These are phyloP conservation scores for Gossypium aridum DNA, from an alignment of 441 rosid genomes.

Conservation along the genomic window DNA sequence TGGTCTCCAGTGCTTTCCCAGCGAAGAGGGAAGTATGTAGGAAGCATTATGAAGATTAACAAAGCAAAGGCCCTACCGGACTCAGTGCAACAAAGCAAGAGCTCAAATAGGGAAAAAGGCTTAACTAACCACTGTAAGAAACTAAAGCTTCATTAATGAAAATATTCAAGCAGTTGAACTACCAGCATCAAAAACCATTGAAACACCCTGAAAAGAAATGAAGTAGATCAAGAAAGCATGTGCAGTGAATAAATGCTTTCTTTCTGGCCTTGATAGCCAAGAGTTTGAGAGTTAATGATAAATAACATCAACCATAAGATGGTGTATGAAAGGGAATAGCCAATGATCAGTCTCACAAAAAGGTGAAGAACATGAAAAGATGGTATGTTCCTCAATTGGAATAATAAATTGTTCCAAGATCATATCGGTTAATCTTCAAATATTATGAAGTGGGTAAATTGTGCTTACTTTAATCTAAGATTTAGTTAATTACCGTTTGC, in stretches of 20 bases:
- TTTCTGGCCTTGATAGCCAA: not conserved
- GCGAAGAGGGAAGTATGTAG: constrained; percentile 67
- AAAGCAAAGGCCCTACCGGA: not conserved
- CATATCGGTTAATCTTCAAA: too few species aligned
- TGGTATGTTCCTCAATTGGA: not conserved
- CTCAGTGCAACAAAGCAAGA: not conserved
- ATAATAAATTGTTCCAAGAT: not conserved
- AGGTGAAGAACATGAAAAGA: not conserved
- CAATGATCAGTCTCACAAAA: constrained; percentile 31
- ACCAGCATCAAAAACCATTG: constrained; percentile 21
- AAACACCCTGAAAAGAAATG: constrained; percentile 13
- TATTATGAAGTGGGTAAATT: not conserved
- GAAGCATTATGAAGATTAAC: constrained; percentile 40
- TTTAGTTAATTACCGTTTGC: not conserved
- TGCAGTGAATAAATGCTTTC: constrained; percentile 14
- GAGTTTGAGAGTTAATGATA: constrained; percentile 6
- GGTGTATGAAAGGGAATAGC: constrained; percentile 12
- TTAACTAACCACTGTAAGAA: not conserved
- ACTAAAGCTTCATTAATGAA: not conserved
- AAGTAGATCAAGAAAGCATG: constrained; percentile 11
- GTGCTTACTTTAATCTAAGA: constrained; percentile 1
- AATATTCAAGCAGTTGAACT: constrained; percentile 24
- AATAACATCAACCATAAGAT: constrained; percentile 14
- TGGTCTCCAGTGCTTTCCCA: constrained; percentile 97
- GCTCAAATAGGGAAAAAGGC: not conserved